Evolutionary conservation across 169 alveolate species (phyloP), one percentile per base, ranked within the genome.

Genomic region (Sarcocystis neurona): DNA sequence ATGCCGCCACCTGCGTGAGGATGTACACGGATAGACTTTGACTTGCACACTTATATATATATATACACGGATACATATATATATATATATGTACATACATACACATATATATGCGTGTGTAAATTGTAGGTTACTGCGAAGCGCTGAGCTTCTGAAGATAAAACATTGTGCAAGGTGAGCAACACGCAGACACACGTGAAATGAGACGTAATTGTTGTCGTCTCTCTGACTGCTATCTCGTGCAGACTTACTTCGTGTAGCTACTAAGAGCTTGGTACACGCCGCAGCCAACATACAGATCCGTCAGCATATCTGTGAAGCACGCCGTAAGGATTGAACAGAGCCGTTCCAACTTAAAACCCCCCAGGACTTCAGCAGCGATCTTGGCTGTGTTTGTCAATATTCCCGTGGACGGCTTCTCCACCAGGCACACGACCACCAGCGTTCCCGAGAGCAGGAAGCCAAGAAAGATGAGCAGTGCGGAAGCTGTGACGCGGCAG

Each of bases 251-350:
- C 75, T 63, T 63, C 18, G 75, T 30, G 75, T 30, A 63, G 41
- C 75, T 63, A 43, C 75, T 63, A 43, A 63, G 44, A 18, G 75
- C 32, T 41, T 63, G 44, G 75, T 63, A 63, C 20, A 63, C 75
- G 75, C 75, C 75, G 43, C 75, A 63, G 41, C 75, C 75, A 43
- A 63, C 46, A 15, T 37, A 4, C 46, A 63, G 75, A 63, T 63
- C 75, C 46, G 4, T 37, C 27, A 63, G 75, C 10, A 63, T 41
- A 20, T 15, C 10, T 37, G 44, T 41, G 43, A 63, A 43, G 4
- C 46, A 30, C 34, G 27, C 46, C 6, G 75, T 41, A 12, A 37
- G 39, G 6, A 63, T 1, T 18, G 37, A 6, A 37, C 75, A 63
- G 43, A 63, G 4, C 20, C 32, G 44, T 2, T 15, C 39, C 8